Conservation (phyloP, 441 rosid species). For the Brassica balearica region DNA sequence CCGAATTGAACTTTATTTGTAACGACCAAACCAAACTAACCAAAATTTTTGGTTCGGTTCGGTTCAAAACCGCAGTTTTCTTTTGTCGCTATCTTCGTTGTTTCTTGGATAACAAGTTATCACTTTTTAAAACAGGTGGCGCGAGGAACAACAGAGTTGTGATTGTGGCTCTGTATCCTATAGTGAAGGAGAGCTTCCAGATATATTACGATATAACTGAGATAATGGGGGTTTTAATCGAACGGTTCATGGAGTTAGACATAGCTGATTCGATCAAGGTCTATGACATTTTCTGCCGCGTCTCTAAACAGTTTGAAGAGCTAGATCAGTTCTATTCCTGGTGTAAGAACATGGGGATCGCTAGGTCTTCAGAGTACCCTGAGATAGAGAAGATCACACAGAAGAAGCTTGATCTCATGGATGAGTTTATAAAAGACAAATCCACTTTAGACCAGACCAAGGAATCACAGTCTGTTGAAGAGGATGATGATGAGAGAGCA, state of each 20-base stretch:
- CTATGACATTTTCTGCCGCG: slow-evolving; percentile 67
- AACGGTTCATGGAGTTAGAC: slow-evolving; percentile 85
- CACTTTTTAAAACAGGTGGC: too few species aligned
- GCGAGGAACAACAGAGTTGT: slow-evolving; percentile 46
- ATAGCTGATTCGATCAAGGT: slow-evolving; percentile 65
- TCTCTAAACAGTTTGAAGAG: slow-evolving; percentile 75
- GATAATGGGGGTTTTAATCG: slow-evolving; percentile 64
- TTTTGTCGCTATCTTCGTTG: not conserved
- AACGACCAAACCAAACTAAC: not conserved
- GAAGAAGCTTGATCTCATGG: slow-evolving; percentile 84
- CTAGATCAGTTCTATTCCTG: slow-evolving; percentile 72
- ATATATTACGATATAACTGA: slow-evolving; percentile 72
- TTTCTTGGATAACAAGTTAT: slow-evolving; percentile 20
- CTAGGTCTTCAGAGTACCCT: slow-evolving; percentile 81
- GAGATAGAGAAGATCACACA: slow-evolving; percentile 78
- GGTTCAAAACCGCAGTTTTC: not conserved
- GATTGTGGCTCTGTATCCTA: slow-evolving; percentile 70
- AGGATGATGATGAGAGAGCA: slow-evolving; percentile 37
- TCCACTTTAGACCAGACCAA: slow-evolving; percentile 51
- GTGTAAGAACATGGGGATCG: slow-evolving; percentile 73
- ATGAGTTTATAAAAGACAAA: slow-evolving; percentile 79
- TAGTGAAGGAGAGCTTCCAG: slow-evolving; percentile 81
- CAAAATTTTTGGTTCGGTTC: too few species aligned
- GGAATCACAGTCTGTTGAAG: not conserved
- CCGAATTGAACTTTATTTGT: not conserved